Evolutionary conservation across 352 stramenopile species (phyloP).

Genomic region (Halophytophthora polymorphica): DNA sequence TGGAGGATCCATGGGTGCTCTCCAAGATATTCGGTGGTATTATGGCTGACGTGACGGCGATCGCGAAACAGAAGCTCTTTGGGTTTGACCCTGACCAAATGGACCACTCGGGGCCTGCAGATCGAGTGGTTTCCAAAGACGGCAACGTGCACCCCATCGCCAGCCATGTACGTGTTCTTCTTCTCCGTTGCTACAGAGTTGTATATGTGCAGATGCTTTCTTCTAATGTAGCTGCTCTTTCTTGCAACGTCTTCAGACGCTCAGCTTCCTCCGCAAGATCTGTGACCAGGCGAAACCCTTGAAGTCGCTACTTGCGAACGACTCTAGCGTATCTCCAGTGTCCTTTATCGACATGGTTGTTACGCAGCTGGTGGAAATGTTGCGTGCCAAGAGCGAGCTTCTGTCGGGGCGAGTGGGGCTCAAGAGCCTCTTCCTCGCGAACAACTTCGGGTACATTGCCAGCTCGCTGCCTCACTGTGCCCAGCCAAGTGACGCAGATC

Average conservation of each 20-base stretch:
- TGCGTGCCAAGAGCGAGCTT: constrained; percentile 49
- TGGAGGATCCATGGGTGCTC: constrained; percentile 69
- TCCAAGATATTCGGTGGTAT: constrained; percentile 43
- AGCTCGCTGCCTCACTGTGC: constrained; percentile 68
- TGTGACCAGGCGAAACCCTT: constrained; percentile 66
- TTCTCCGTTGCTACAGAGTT: not conserved
- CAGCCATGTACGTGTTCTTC: constrained; percentile 46
- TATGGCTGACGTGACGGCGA: constrained; percentile 34
- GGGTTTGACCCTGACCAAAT: constrained; percentile 61
- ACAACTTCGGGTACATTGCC: constrained; percentile 91
- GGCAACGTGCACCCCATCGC: constrained; percentile 78
- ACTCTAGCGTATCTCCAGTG: constrained; percentile 44
- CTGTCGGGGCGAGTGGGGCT: constrained; percentile 56
- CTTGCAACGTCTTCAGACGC: constrained; percentile 32
- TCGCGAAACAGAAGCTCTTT: constrained; percentile 60
- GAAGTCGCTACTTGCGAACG: constrained; percentile 49
- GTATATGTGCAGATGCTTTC: constrained; percentile 1
- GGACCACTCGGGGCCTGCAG: constrained; percentile 33
- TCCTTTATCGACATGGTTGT: constrained; percentile 63
- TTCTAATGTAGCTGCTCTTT: not conserved
- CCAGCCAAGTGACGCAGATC: constrained; percentile 32
- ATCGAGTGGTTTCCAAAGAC: constrained; percentile 59
- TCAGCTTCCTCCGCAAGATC: constrained; percentile 73
- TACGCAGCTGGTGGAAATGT: constrained; percentile 62
- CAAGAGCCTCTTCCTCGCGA: constrained; percentile 90